These are phyloP conservation scores for Penicillium bialowiezense DNA, from an alignment of 495 filamentous ascomycete species.

Conservation along the genomic window DNA sequence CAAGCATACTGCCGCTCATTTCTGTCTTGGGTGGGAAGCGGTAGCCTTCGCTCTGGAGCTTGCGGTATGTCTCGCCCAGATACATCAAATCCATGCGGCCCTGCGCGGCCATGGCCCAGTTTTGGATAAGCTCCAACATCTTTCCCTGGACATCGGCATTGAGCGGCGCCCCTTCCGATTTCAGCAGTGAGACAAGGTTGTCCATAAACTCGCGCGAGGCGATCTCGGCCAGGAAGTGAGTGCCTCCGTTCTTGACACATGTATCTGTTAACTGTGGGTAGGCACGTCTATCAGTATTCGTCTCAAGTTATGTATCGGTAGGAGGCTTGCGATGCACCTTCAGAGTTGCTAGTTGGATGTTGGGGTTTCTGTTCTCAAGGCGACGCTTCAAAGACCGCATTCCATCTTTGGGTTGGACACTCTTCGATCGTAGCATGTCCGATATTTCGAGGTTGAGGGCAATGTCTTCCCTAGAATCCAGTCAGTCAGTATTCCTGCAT, in stretches of 20 bases:
- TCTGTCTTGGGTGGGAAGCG: slow-evolving; percentile 84
- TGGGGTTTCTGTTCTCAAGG: slow-evolving; percentile 94
- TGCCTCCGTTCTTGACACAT: slow-evolving; percentile 96
- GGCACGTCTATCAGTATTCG: slow-evolving; percentile 9
- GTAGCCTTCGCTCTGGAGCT: slow-evolving; percentile 79
- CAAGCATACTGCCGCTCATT: slow-evolving; percentile 90
- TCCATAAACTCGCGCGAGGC: slow-evolving; percentile 98
- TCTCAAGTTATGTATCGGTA: background rate
- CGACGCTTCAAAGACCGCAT: slow-evolving; percentile 93
- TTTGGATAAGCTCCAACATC: slow-evolving; percentile 89
- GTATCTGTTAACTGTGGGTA: slow-evolving; percentile 79
- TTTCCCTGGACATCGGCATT: slow-evolving; percentile 84
- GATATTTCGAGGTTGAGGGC: slow-evolving; percentile 96
- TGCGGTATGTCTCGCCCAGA: slow-evolving; percentile 80
- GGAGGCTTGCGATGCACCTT: slow-evolving; percentile 53
- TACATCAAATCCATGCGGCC: slow-evolving; percentile 81
- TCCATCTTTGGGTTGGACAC: slow-evolving; percentile 92
- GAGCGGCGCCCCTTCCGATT: slow-evolving; percentile 70
- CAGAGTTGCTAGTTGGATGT: slow-evolving; percentile 87
- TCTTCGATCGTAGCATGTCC: slow-evolving; percentile 93
- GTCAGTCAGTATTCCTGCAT: slow-evolving; percentile 1
- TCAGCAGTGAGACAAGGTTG: slow-evolving; percentile 85
- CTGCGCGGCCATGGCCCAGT: slow-evolving; percentile 88
- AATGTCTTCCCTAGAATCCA: slow-evolving; percentile 78
- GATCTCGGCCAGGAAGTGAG: slow-evolving; percentile 93